These are phyloP conservation scores for Ascochyta clinopodiicola DNA, from an alignment of 2,329 filamentous ascomycete genomes.

Conservation along the genomic window DNA sequence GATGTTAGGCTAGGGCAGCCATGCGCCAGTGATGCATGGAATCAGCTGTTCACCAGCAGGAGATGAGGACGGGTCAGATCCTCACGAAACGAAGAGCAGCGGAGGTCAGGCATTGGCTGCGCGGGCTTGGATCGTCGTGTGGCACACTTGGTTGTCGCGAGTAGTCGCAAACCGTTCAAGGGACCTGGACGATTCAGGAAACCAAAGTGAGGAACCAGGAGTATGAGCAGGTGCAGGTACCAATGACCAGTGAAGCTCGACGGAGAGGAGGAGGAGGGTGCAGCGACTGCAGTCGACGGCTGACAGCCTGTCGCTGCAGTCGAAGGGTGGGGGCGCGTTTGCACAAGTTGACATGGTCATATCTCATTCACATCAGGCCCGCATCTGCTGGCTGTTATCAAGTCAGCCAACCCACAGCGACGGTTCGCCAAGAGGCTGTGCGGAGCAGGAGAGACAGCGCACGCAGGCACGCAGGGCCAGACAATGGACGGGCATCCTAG, in stretches of 20 bases:
- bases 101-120: conserved; percentile 28
- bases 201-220: background rate
- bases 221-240: background rate
- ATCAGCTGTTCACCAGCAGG: conserved; percentile 13
- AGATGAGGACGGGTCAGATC: conserved; percentile 9
- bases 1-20: conserved; percentile 2
- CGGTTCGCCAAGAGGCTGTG: conserved; percentile 40
- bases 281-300: background rate
- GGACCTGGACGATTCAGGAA: conserved; percentile 17
- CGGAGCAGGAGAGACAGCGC: conserved; percentile 32
- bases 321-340: conserved; percentile 27
- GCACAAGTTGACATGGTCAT: conserved; percentile 37
- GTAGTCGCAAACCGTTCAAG: conserved; percentile 18
- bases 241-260: background rate
- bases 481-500: conserved; percentile 20
- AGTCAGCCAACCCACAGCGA: conserved; percentile 30
- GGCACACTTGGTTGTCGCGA: conserved; percentile 7
- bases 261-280: background rate
- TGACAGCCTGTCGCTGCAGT: conserved; percentile 3
- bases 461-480: conserved; percentile 12
- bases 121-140: conserved; percentile 18
- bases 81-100: conserved; percentile 6
- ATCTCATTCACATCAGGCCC: conserved; percentile 41
- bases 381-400: conserved; percentile 41
- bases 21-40: no score